A percentile compares a stretch with the other conserved stretches of the same genome.
These are phyloP conservation scores for Globisporangium ultimum DNA, from an alignment of 352 stramenopile species.

Conservation along the genomic window DNA sequence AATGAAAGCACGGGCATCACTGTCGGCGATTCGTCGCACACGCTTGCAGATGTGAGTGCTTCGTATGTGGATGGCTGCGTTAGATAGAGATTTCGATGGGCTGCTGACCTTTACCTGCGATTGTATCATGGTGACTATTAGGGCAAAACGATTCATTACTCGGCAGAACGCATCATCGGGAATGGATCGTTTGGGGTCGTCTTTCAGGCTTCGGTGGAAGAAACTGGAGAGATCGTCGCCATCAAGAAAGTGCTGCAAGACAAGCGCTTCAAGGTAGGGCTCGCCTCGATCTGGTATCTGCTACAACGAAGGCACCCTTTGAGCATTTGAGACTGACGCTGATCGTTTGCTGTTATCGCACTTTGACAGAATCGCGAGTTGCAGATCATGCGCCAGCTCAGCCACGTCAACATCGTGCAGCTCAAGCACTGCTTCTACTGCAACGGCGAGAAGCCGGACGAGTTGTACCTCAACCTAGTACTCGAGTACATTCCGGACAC, in stretches of 20 bases:
- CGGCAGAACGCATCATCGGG: slow-evolving; percentile 98
- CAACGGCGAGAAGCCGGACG: slow-evolving; percentile 93
- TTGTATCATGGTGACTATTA: slow-evolving; percentile 12
- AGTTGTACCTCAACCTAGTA: slow-evolving; percentile 99
- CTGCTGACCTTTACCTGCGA: slow-evolving; percentile 8
- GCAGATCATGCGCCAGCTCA: slow-evolving; percentile 98
- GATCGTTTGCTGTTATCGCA: slow-evolving; percentile 8
- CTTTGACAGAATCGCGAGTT: slow-evolving; percentile 94
- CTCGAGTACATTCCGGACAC: slow-evolving; percentile 99
- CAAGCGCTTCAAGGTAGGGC: slow-evolving; percentile 96
- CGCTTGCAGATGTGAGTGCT: slow-evolving; percentile 67
- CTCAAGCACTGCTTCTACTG: slow-evolving; percentile 99
- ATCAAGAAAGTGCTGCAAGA: slow-evolving; percentile 99
- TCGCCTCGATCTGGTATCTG: too few relatives aligned
- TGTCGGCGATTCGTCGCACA: slow-evolving; percentile 79
- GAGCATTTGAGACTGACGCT: background rate
- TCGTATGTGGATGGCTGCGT: background rate
- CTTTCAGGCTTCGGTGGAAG: slow-evolving; percentile 96
- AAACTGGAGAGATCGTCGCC: slow-evolving; percentile 97
- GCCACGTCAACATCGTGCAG: slow-evolving; percentile 98
- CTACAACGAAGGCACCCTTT: too few relatives aligned
- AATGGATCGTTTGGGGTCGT: slow-evolving; percentile 99
- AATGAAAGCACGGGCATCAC: slow-evolving; percentile 83
- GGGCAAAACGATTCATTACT: slow-evolving; percentile 94
- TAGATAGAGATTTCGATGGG: background rate